Conservation (phyloP, 805 yeast genomes). For the Kazachstania psychrophila region DNA sequence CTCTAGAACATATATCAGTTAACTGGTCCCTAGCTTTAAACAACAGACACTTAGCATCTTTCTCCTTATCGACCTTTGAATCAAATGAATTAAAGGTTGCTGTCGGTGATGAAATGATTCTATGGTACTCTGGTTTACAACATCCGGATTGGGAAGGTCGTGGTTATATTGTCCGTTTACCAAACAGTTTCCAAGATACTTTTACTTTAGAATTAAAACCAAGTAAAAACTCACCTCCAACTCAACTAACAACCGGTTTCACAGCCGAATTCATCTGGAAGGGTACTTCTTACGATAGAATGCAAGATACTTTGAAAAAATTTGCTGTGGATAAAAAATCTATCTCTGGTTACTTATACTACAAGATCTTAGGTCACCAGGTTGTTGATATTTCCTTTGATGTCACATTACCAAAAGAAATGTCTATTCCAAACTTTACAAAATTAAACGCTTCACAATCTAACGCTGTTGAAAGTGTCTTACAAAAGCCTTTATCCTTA, state of each 20-base stretch:
- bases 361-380: constrained; percentile 72
- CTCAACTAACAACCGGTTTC: constrained; percentile 53
- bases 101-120: constrained; percentile 73
- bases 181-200: constrained; percentile 55
- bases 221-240: constrained; percentile 37
- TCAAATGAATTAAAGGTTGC: constrained; percentile 57
- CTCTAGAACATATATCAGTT: constrained; percentile 61
- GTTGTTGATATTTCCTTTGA: constrained; percentile 55
- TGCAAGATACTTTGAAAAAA: constrained; percentile 64
- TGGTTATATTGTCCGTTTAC: constrained; percentile 66
- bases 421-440: constrained; percentile 59
- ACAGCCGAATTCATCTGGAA: constrained; percentile 87
- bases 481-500: constrained; percentile 63
- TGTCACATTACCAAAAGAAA: constrained; percentile 47
- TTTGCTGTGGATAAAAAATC: constrained; percentile 67
- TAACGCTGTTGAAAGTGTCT: constrained; percentile 61
- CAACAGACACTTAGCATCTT: constrained; percentile 58
- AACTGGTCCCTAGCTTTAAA: constrained; percentile 65
- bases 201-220: constrained; percentile 61
- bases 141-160: constrained; percentile 60
- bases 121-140: constrained; percentile 50
- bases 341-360: constrained; percentile 66
- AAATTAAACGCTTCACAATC: constrained; percentile 70
- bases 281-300: constrained; percentile 70
- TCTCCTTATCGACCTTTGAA: constrained; percentile 60